Evolutionary conservation across 2,329 filamentous ascomycete species (phyloP).

Genomic region (Lachnellula arida): DNA sequence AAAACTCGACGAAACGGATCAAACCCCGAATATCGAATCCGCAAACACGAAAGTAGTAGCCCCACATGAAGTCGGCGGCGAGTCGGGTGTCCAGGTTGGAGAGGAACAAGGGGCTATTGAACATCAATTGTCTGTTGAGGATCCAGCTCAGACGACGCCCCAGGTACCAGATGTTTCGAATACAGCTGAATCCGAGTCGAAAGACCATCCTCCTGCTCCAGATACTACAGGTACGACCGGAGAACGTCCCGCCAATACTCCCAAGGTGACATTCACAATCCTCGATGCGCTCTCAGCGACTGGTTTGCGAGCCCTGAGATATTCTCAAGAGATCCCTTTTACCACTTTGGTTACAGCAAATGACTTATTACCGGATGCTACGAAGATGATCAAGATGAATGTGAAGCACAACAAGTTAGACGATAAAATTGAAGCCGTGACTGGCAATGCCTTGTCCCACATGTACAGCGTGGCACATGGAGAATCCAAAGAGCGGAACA

Average conservation of each 20-base stretch:
- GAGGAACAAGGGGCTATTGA: not conserved
- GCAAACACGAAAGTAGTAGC: not conserved
- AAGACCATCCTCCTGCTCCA: not conserved
- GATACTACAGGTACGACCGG: not conserved
- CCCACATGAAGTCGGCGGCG: not conserved
- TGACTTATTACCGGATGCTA: slow-evolving; percentile 74
- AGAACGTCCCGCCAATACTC: slow-evolving; percentile 1
- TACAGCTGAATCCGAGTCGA: not conserved
- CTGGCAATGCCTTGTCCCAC: slow-evolving; percentile 80
- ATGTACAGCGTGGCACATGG: slow-evolving; percentile 74
- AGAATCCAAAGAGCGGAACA: slow-evolving; percentile 22
- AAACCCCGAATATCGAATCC: not conserved
- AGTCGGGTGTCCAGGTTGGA: not conserved
- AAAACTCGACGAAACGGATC: slow-evolving; percentile 20
- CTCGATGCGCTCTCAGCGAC: slow-evolving; percentile 93
- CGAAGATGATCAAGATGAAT: slow-evolving; percentile 78
- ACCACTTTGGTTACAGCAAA: slow-evolving; percentile 81
- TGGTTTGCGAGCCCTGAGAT: slow-evolving; percentile 83
- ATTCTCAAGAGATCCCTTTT: slow-evolving; percentile 86
- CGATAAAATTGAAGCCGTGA: slow-evolving; percentile 65
- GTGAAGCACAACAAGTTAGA: slow-evolving; percentile 75
- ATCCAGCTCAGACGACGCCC: not conserved
- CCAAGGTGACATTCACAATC: slow-evolving; percentile 60
- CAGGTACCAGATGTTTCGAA: not conserved
- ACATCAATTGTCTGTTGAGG: not conserved